Base-by-base conservation (phyloP, 2,329 filamentous ascomycete species). In the Aspergillus spinulosporus region DNA sequence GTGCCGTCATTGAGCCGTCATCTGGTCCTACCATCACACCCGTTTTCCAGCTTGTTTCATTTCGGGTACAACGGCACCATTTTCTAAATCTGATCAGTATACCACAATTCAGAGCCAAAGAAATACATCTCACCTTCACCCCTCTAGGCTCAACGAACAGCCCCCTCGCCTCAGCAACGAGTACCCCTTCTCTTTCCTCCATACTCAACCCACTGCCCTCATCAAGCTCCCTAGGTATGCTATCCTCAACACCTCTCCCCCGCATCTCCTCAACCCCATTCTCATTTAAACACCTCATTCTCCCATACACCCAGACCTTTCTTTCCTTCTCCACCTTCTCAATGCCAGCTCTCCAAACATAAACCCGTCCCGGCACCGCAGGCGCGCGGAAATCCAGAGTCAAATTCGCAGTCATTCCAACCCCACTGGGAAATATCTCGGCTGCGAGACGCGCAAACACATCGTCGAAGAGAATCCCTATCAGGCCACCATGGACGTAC, bases 371-470 rank as follows among this genome's bases (percentile, higher is more conserved):
- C 8, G 49, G 40, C 9, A 37, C 4, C 4, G 39, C 49, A 21
- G 49, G 49, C 14, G 49, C 49, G 5, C 49, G 39, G 29, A 52
- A 52, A 34, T 52, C 49, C 15, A 52, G 5, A 12, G 3, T 21
- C 49, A 52, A 34, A 9, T 21, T 52, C 9, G 49, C 49, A 7
- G 49, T 52, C 49, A 52, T 52, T 6, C 39, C 49, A 21, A 36
- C 8, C n/a, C 49, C 7, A 32, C 49, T 52, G 3, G 26, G 39
- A 14, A 52, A 36, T 9, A 44, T 5, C 11, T 31, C 49, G 4
- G 49, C 49, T 12, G 39, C 49, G 21, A 32, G 29, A 11, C 49
- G 40, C 15, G 49, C 49, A 15, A 52, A 52, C 5, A 42, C 15
- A 14, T 52, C 49, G 31, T 52, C 49, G 11, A 52, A 44, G 40